These are phyloP conservation scores for Urochloa ruziziensis DNA, from an alignment of 176 grass and related monocot species.

Conservation along the genomic window DNA sequence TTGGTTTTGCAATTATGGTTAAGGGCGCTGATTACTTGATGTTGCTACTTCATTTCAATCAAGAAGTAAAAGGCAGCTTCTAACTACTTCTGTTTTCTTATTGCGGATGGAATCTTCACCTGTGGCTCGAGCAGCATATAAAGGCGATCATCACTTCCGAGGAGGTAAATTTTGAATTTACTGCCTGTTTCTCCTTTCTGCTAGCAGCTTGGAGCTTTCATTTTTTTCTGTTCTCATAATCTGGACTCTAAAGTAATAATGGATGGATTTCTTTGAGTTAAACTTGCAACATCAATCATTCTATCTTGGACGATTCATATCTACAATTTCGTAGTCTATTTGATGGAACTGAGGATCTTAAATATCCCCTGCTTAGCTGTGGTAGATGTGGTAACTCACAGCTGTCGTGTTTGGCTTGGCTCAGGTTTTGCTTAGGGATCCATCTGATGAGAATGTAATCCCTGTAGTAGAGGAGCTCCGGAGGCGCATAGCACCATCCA, in stretches of 20 bases:
- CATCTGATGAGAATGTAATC: conserved; percentile 75
- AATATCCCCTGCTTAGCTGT: conserved; percentile 1
- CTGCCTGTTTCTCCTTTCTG: neutral
- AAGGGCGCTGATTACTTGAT: neutral
- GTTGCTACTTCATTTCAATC: neutral
- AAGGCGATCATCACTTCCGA: conserved; percentile 98
- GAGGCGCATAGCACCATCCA: conserved; percentile 59
- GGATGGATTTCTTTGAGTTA: neutral
- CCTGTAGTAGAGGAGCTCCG: conserved; percentile 86
- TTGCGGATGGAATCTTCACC: conserved; percentile 19
- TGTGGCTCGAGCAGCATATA: conserved; percentile 71
- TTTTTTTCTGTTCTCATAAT: neutral
- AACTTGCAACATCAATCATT: neutral
- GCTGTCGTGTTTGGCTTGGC: neutral
- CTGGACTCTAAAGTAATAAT: neutral
- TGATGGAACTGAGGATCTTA: conserved; percentile 11
- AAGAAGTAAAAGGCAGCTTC: neutral
- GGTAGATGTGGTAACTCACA: conserved; percentile 4
- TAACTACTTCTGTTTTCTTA: conserved; percentile 27
- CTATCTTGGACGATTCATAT: neutral
- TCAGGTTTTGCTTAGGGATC: conserved; percentile 92
- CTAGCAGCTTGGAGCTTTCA: conserved; percentile 2
- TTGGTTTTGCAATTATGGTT: neutral
- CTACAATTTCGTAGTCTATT: neutral
- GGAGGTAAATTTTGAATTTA: conserved; percentile 63